Percentiles rank a stretch among this genome's conserved stretches.
phyloP scores from a whole-genome alignment of 2,329 filamentous ascomycete species.

The Boeremia exigua region DNA sequence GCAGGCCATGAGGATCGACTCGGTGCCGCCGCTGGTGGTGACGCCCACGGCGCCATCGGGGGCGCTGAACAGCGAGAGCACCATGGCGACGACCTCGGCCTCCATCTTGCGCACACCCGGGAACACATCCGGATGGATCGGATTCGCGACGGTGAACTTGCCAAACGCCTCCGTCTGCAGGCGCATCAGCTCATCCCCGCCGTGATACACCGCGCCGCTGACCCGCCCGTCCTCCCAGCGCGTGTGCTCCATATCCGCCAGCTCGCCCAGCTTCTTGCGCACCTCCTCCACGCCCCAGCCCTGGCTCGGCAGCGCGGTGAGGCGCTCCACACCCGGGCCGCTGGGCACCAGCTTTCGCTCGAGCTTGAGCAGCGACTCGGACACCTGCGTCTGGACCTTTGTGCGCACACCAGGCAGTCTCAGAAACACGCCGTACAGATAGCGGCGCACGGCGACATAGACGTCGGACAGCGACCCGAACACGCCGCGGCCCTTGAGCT shows the following conservation, averaged over 20 bases:
- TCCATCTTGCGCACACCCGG: slow-evolving; percentile 99
- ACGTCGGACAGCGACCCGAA: slow-evolving; percentile 78
- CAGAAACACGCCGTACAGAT: slow-evolving; percentile 84
- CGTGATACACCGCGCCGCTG: slow-evolving; percentile 95
- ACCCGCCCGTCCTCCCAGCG: slow-evolving; percentile 96
- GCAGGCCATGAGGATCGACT: slow-evolving; percentile 96
- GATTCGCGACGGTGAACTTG: slow-evolving; percentile 93
- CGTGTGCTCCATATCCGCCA: slow-evolving; percentile 89
- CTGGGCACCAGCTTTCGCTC: slow-evolving; percentile 82
- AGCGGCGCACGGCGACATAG: slow-evolving; percentile 73
- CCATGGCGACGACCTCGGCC: slow-evolving; percentile 96
- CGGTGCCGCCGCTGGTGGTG: slow-evolving; percentile 90
- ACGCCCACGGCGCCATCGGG: slow-evolving; percentile 86
- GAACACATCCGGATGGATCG: slow-evolving; percentile 97
- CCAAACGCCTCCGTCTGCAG: slow-evolving; percentile 93
- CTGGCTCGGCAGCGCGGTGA: slow-evolving; percentile 79
- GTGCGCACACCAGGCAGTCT: slow-evolving; percentile 83
- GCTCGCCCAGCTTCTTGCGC: slow-evolving; percentile 75
- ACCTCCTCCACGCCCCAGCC: slow-evolving; percentile 83
- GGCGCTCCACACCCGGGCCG: slow-evolving; percentile 72
- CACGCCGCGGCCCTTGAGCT: slow-evolving; percentile 86
- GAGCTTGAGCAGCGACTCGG: slow-evolving; percentile 78
- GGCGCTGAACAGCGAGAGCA: slow-evolving; percentile 83
- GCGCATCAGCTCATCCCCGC: slow-evolving; percentile 79
- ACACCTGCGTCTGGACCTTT: slow-evolving; percentile 84